Base-by-base conservation (phyloP, 2,329 filamentous ascomycete genomes). In the Sclerotiophoma versabilis region DNA sequence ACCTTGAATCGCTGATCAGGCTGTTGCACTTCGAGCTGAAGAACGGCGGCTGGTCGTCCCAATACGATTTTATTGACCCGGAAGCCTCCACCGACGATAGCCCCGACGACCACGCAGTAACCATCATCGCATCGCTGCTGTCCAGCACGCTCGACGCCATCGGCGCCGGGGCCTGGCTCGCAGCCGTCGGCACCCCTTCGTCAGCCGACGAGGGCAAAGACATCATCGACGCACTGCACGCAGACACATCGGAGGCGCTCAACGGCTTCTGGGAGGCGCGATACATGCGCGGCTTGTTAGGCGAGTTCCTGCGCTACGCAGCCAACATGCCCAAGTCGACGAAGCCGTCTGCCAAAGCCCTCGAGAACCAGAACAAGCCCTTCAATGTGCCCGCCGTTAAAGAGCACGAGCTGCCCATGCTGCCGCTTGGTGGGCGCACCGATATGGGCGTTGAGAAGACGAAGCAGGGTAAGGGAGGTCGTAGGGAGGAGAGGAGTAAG, bases 81-180 rank as follows among this genome's bases (percentile, higher is more conserved):
- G 76, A 80, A 25, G 42, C 22, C 10, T 37, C 56, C 2, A 46
- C 52, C 4, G 75, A 77, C n/a, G 79, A 81, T 7, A 77, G 80
- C 3, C 84, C 86, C 0, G 84, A 87, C 17, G 87, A 92, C 64
- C 84, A 85, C 43, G 85, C 87, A 45, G 88, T 93, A 60, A 81
- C 84, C 14, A 83, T 91, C 33, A 88, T 93, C 58, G 85, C 88
- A 14, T 86, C 88, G 60, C 79, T 93, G 4, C 81, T 93, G 25
- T 86, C 86, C 59, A 86, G 87, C 65, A 90, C 89, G 57, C 81
- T 93, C 36, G 90, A 93, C 73, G 87, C 90, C 0, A 83, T 93
- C 14, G 90, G 89, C 2, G 82, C 87, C 9, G 85, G 86, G 48
- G 90, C 90, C 17, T 93, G 90, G 89, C 80, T 93, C 37, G 63